Conservation (phyloP, 768 basidiomycete genomes). For the Hericium alpestre region DNA sequence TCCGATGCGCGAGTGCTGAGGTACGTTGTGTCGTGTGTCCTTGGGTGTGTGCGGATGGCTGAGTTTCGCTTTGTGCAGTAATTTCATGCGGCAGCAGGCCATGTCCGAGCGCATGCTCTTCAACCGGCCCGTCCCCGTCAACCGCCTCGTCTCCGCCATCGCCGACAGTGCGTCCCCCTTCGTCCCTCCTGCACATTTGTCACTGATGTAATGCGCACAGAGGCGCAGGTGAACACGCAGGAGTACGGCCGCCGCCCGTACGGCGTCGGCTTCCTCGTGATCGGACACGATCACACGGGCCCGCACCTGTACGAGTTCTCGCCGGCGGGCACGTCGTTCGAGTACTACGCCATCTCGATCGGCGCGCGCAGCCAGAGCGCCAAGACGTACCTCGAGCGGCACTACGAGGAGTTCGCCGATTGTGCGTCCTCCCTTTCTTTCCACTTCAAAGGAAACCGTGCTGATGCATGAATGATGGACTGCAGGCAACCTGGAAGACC, state of each 20-base stretch:
- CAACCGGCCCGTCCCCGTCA: conserved; percentile 90
- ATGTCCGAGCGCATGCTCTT: conserved; percentile 92
- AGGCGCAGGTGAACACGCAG: conserved; percentile 98
- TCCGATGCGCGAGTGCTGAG: conserved; percentile 96
- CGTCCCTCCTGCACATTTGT: neutral
- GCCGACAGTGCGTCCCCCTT: conserved; percentile 71
- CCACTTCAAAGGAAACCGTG: neutral
- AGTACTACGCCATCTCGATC: conserved; percentile 98
- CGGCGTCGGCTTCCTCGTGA: conserved; percentile 96
- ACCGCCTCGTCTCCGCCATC: conserved; percentile 84
- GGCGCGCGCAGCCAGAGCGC: conserved; percentile 97
- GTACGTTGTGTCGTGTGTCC: conserved; percentile 30
- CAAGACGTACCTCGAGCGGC: conserved; percentile 95
- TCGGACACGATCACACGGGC: conserved; percentile 92
- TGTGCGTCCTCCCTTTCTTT: conserved; percentile 39
- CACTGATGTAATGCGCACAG: conserved; percentile 27
- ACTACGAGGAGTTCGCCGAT: conserved; percentile 79
- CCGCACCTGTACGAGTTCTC: conserved; percentile 98
- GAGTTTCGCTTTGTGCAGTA: conserved; percentile 37
- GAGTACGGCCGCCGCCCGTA: conserved; percentile 96
- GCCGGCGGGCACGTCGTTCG: conserved; percentile 92
- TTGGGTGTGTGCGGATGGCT: neutral
- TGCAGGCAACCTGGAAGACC: conserved; percentile 72
- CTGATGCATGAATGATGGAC: neutral
- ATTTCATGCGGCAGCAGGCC: conserved; percentile 99